Evolutionary conservation across 1,284 basidiomycete species (phyloP).

Genomic region (Neotropicomus parvogracilis): DNA sequence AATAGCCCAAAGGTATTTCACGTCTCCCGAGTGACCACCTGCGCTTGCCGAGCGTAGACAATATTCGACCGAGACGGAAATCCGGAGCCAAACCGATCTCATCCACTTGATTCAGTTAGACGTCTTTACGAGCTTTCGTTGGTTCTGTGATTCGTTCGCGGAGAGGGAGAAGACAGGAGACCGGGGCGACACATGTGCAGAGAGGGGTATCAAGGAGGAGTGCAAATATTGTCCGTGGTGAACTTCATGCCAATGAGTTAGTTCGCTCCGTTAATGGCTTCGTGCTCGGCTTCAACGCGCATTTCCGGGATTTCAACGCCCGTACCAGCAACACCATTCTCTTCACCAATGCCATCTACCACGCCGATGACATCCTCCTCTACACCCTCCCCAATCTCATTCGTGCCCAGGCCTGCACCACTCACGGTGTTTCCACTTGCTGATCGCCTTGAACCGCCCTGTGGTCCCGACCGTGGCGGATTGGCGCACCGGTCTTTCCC

Average conservation of each 20-base stretch:
- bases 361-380: conserved; percentile 21
- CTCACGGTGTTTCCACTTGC: conserved; percentile 39
- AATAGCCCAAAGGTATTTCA: conserved; percentile 53
- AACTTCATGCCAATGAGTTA: conserved; percentile 17
- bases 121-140: conserved; percentile 29
- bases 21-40: too few species aligned
- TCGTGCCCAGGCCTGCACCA: conserved; percentile 14
- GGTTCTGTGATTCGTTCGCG: conserved; percentile 23
- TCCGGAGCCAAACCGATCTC: conserved; percentile 41
- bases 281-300: conserved; percentile 25
- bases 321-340: conserved; percentile 20
- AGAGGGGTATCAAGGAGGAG: conserved; percentile 31
- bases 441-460: conserved; percentile 51
- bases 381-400: conserved; percentile 20
- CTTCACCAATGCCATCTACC: conserved; percentile 26
- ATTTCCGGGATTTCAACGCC: conserved; percentile 27
- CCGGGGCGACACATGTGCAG: conserved; percentile 26
- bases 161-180: conserved; percentile 15
- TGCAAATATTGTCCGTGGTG: conserved; percentile 28
- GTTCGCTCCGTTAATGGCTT: conserved; percentile 23
- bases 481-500: conserved; percentile 95
- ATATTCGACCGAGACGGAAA: conserved; percentile 21
- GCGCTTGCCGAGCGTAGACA: conserved; percentile 8
- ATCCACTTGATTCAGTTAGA: conserved; percentile 38
- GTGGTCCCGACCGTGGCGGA: conserved; percentile 76